A percentile compares a stretch with the other conserved stretches of the same genome.
Evolutionary conservation across 2,329 filamentous ascomycete genomes (phyloP).

Genomic region (Lachnellula willkommii): DNA sequence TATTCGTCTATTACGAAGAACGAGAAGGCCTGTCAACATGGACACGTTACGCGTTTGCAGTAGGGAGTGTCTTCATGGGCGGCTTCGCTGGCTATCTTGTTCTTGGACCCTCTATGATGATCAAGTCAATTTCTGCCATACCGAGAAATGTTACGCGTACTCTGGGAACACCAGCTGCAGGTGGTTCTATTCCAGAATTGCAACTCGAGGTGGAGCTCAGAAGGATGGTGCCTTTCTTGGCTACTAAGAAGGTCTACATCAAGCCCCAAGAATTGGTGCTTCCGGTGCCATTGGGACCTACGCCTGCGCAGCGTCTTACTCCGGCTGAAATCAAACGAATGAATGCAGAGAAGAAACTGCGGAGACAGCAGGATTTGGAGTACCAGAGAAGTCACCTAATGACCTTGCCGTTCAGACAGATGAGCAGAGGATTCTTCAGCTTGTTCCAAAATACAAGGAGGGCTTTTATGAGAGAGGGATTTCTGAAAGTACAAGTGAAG

Average conservation of each 20-base stretch:
- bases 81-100: constrained; percentile 56
- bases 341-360: constrained; percentile 35
- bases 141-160: constrained; percentile 15
- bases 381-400: constrained; percentile 52
- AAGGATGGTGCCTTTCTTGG: constrained; percentile 30
- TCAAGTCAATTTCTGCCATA: constrained; percentile 38
- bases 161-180: constrained; percentile 9
- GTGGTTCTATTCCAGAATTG: constrained; percentile 28
- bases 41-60: constrained; percentile 52
- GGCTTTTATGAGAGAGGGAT: constrained; percentile 53
- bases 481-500: constrained; percentile 45
- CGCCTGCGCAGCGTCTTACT: constrained; percentile 12
- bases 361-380: constrained; percentile 30
- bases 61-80: constrained; percentile 55
- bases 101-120: constrained; percentile 50
- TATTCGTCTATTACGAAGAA: constrained; percentile 45
- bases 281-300: constrained; percentile 28
- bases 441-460: constrained; percentile 44
- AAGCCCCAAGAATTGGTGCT: constrained; percentile 21
- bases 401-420: constrained; percentile 52
- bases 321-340: constrained; percentile 16
- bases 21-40: constrained; percentile 49
- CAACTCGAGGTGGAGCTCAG: constrained; percentile 46
- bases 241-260: constrained; percentile 17
- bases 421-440: constrained; percentile 37